Conservation (phyloP, 1,139 yeast genomes). For the Wickerhamiella infanticola region DNA sequence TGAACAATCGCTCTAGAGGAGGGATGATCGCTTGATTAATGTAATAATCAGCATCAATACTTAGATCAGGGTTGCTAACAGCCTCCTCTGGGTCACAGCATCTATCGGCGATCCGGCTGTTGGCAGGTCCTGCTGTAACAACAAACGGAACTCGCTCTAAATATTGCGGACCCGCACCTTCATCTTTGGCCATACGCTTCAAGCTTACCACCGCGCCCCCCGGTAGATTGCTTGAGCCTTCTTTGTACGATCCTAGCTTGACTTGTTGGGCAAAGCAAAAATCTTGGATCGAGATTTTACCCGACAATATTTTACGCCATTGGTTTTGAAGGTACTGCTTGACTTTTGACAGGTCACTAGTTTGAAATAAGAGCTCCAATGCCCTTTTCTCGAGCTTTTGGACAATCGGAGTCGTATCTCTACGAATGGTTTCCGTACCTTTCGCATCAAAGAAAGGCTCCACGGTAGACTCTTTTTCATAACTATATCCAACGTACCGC, state of each 20-base stretch:
- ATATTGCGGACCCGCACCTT: constrained; percentile 70
- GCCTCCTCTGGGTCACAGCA: constrained; percentile 68
- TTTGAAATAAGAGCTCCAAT: constrained; percentile 52
- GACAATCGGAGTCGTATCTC: constrained; percentile 92
- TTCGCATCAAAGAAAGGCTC: constrained; percentile 77
- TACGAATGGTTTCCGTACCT: constrained; percentile 83
- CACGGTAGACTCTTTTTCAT: constrained; percentile 39
- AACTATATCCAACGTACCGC: constrained; percentile 77
- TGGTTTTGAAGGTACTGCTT: constrained; percentile 49
- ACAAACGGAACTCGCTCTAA: constrained; percentile 79
- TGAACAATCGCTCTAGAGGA: constrained; percentile 73
- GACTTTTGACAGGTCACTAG: constrained; percentile 53
- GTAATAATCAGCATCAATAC: constrained; percentile 69
- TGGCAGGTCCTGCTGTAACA: constrained; percentile 52
- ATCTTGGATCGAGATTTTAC: constrained; percentile 55
- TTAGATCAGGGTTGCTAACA: constrained; percentile 18
- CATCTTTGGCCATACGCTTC: constrained; percentile 46
- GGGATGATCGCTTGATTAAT: constrained; percentile 73
- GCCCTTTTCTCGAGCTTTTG: constrained; percentile 65
- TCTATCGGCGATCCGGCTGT: constrained; percentile 57
- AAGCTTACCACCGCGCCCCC: constrained; percentile 81
- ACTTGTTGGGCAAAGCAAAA: constrained; percentile 91
- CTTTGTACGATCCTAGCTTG: constrained; percentile 65
- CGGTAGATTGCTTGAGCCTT: constrained; percentile 44
- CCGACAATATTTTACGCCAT: constrained; percentile 47